Conservation (phyloP, 2,329 filamentous ascomycete genomes). For the Sporothrix humicola region DNA sequence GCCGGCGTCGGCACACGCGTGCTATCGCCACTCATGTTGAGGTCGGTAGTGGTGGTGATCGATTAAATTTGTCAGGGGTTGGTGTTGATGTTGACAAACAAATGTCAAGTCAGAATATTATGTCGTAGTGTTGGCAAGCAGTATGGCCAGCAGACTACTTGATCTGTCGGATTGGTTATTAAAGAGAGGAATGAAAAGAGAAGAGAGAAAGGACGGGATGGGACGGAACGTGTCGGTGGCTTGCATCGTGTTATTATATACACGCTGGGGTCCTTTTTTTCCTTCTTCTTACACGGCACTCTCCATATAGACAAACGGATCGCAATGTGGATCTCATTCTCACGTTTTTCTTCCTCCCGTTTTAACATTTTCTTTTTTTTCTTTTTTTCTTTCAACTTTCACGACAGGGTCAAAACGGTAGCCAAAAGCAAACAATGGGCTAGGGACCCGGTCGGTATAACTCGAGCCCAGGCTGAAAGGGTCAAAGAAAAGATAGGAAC, state of each 20-base stretch:
- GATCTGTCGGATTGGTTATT: not conserved
- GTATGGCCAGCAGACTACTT: not conserved
- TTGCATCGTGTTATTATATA: slow-evolving; percentile 15
- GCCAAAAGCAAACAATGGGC: too few species aligned
- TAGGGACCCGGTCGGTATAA: too few species aligned
- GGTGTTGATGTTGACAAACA: not conserved
- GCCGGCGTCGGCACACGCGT: slow-evolving; percentile 23
- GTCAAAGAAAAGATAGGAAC: not conserved
- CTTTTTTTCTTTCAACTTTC: not conserved
- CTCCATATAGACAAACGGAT: not conserved
- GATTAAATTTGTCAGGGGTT: not conserved
- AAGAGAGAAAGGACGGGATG: not conserved
- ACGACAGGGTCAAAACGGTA: too few species aligned
- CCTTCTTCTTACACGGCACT: too few species aligned
- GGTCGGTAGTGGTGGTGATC: not conserved
- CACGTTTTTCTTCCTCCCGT: not conserved
- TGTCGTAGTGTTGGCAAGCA: slow-evolving; percentile 8
- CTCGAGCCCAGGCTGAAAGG: too few species aligned
- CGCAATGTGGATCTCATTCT: not conserved
- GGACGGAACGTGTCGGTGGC: not conserved
- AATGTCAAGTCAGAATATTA: not conserved
- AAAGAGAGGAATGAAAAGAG: not conserved
- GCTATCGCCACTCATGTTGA: slow-evolving; percentile 18
- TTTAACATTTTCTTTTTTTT: not conserved
- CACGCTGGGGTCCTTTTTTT: not conserved